phyloP scores from a whole-genome alignment of 2,329 filamentous ascomycete species.

The Aureobasidium sp. region DNA sequence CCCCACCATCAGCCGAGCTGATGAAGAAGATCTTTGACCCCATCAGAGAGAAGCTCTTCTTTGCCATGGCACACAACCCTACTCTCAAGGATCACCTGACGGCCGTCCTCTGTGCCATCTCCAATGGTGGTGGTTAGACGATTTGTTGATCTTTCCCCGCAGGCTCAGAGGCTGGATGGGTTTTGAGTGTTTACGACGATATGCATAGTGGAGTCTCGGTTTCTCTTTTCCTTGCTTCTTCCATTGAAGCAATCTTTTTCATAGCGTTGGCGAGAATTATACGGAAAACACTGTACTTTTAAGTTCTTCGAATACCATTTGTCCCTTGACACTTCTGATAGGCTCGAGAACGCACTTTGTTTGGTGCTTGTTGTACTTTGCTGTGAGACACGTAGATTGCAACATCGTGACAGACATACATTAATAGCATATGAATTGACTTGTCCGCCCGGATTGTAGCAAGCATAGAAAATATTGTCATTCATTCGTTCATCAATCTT shows the following conservation, averaged over 20 bases:
- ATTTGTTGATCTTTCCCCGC: too few species aligned
- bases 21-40: constrained; percentile 63
- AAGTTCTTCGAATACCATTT: neutral
- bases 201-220: constrained; percentile 2
- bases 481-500: neutral
- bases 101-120: constrained; percentile 12
- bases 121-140: constrained; percentile 27
- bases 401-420: too few species aligned
- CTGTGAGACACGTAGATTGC: too few species aligned
- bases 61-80: constrained; percentile 62
- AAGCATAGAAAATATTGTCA: neutral
- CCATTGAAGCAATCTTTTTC: neutral
- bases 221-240: neutral
- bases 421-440: too few species aligned
- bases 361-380: neutral
- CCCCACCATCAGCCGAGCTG: constrained; percentile 39
- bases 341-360: neutral
- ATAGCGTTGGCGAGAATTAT: neutral
- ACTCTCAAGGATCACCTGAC: constrained; percentile 33
- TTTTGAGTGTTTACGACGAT: neutral
- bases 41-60: constrained; percentile 57
- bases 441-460: too few species aligned
- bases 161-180: neutral
- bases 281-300: neutral
- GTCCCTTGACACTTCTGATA: neutral